Evolutionary conservation across 2,329 filamentous ascomycete species (phyloP), one percentile per base, ranked within the genome.

Genomic region (Exophiala viscosa): DNA sequence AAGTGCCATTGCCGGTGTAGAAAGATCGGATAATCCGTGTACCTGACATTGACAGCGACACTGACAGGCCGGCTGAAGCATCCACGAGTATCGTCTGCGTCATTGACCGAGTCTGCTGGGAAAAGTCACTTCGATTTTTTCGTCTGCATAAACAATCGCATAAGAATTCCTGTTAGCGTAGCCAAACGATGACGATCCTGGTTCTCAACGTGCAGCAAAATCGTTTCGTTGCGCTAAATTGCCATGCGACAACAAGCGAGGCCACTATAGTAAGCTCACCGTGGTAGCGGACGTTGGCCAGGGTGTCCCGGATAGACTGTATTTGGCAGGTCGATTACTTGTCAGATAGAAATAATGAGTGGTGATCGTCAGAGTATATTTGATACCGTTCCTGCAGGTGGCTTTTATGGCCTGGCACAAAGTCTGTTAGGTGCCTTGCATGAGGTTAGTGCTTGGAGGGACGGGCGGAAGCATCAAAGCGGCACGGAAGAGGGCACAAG

Each of bases 341-440:
- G 46, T 17, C n/a, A 38, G 9, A 38, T 31, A 11, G 23, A 11
- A 13, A 42, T 28, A 28, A 28, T 13, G 18, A 10, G 6, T 20
- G 20, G 9, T 13, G 28, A 3, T n/a, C 18, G 31, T 31, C 15
- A 39, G 31, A 47, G 45, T 59, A 59, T 47, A 51, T 54, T 48
- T 59, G 56, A 59, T 52, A 59, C 56, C 56, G 56, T 59, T 59
- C 56, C 56, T 59, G 56, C 56, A 56, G 47, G 28, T n/a, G 45
- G 49, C 13, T 18, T 45, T 28, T 7, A 4, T 28, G 23, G 23
- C 5, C 23, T 28, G 23, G 23, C 45, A 35, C 33, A 31, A 38
- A 23, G 38, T 48, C 28, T 13, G 32, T 39, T 32, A 35, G 36
- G 48, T 55, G 32, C 51, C 51, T 58, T 54, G 52, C 51, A 55